Evolutionary conservation across 2,329 filamentous ascomycete species (phyloP), one percentile per base, ranked within the genome.

Genomic region (Fusarium poae): DNA sequence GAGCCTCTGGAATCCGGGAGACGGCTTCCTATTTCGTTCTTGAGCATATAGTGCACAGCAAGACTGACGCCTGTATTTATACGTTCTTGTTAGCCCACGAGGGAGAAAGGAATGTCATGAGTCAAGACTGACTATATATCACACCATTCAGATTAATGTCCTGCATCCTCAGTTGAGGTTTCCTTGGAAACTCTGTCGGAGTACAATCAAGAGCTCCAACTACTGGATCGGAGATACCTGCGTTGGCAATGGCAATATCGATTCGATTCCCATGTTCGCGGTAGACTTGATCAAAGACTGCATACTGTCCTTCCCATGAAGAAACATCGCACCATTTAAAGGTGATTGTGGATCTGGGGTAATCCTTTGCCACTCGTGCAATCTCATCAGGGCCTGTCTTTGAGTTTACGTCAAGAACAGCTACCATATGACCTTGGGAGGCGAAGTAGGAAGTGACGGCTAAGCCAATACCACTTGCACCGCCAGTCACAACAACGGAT

Each of bases 271-370:
- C 55, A 1, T 57, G 55, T 2, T 57, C 48, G 1, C n/a, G 29
- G 27, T 30, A 57, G 0, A 6, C 16, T 3, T 55, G 55, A 3
- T 57, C 49, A 2, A 57, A 55, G 0, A 57, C 49, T 4, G 49
- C 37, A 0, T 23, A 55, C 11, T 57, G 55, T 1, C 55, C 55
- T 43, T 57, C 55, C 55, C 55, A 57, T 0, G 55, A 57, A 0
- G 55, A 57, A 0, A 57, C 55, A 20, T 57, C 55, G 15, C 55
- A 57, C 55, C 55, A 57, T 6, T 35, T 43, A 10, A 57, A 57
- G 1, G 18, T 57, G 3, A 57, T 0, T 0, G 6, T 43, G 1
- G 49, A 29, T 5, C 35, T 2, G 0, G 55, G 49, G 2, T 43
- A 18, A 2, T 27, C 8, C 2, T 43, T 29, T 29, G 37, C 6